Evolutionary conservation across 106 monocot species (phyloP), one percentile per base, ranked within the genome.

Genomic region (Apostasia shenzhenica): DNA sequence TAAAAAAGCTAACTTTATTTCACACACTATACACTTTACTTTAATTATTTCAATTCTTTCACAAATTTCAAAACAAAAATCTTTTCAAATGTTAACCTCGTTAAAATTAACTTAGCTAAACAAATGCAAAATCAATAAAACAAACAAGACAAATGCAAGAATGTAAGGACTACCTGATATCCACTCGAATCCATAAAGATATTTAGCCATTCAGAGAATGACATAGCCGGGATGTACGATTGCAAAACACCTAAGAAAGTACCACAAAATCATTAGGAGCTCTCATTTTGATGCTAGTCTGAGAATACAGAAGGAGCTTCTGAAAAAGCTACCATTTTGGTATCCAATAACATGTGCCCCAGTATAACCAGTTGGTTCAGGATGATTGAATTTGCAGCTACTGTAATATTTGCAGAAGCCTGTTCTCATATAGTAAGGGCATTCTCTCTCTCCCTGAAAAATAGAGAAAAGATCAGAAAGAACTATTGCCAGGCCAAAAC

Each of bases 321-420:
- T 8, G 13, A 62, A 38, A 13, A 45, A 43, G 12, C 43, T 45
- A 13, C 6, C 43, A 45, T 12, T 62, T 11, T 62, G 62, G 45
- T 10, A 45, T 11, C 45, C 45, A 11, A 45, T 44, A 62, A 45
- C 62, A 13, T 62, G 62, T 62, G 13, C 2, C 38, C 62, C 44
- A 44, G 1, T 12, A 2, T 44, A 11, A 45, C 13, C 10, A 44
- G 62, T 44, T 45, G 44, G 62, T 45, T 62, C 62, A 5, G 62
- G 62, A 11, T 62, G 62, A 62, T 62, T 42, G 12, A 44, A 62
- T 62, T 45, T 62, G 38, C 62, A 62, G 4, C 13, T 62, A 44
- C 12, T 45, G 13, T 6, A 45, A 62, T 62, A 62, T 62, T 62
- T 62, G 8, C 62, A 62, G 2, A 45, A 4, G 45, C 62, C 62